These are phyloP conservation scores for Eragrostis tef DNA, from an alignment of 202 grass and related monocot genomes.

Conservation along the genomic window DNA sequence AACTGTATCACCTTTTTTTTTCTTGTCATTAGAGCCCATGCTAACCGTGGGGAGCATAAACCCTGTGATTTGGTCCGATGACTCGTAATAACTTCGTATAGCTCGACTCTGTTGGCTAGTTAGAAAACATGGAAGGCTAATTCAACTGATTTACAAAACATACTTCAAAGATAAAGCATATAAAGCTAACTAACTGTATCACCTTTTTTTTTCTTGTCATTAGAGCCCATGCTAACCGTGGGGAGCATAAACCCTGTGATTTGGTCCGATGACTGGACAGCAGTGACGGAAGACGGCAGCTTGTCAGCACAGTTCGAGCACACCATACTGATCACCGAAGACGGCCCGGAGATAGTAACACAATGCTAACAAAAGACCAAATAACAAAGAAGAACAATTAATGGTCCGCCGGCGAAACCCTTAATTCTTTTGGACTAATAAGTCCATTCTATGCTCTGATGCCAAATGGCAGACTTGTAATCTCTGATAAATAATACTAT, in stretches of 20 bases:
- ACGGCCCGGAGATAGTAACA: conserved; percentile 80
- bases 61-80: conserved; percentile 78
- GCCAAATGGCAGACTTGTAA: conserved; percentile 22
- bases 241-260: conserved; percentile 77
- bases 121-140: not conserved
- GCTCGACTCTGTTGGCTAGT: not conserved
- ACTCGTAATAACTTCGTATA: no score
- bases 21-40: conserved; percentile 72
- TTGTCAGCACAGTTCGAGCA: conserved; percentile 93
- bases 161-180: conserved; percentile 14
- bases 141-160: not conserved
- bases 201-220: not conserved
- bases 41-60: conserved; percentile 81
- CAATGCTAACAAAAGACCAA: conserved; percentile 46
- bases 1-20: not conserved
- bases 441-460: conserved; percentile 13
- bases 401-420: not conserved
- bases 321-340: conserved; percentile 75
- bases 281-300: conserved; percentile 84
- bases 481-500: not conserved
- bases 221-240: conserved; percentile 91
- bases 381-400: not conserved
- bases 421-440: conserved; percentile 33
- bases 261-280: conserved; percentile 92
- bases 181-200: conserved; percentile 10